A percentile compares a stretch with the other conserved stretches of the same genome.
Evolutionary conservation across 2,329 filamentous ascomycete genomes (phyloP).

Genomic region (Apiospora pterosperma): DNA sequence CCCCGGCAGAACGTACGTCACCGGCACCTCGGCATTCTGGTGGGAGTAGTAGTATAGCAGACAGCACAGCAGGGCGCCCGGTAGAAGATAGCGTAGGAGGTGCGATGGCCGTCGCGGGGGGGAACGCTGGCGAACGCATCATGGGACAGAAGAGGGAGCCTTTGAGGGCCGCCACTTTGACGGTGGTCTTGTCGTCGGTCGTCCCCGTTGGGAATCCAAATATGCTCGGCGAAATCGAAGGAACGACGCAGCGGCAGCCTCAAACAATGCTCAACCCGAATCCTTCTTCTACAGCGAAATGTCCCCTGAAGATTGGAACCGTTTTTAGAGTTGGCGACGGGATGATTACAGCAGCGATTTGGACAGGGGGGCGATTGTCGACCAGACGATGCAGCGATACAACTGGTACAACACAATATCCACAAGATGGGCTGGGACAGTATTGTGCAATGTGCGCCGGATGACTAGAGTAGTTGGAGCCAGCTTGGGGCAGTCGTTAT

Average conservation of each 20-base stretch:
- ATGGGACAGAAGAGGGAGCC: conserved; percentile 15
- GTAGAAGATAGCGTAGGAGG: conserved; percentile 37
- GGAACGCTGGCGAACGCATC: conserved; percentile 38
- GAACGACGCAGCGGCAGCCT: background rate
- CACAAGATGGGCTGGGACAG: background rate
- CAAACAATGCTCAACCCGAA: background rate
- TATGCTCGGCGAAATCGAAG: background rate
- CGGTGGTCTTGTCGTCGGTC: background rate
- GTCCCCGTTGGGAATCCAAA: background rate
- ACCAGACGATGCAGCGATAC: too few relatives aligned
- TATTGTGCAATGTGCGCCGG: background rate
- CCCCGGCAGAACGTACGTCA: conserved; percentile 13
- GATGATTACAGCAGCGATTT: background rate
- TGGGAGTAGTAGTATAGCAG: conserved; percentile 31
- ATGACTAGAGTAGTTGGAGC: background rate
- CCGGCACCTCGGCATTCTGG: conserved; percentile 12
- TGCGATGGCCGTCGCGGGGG: conserved; percentile 40
- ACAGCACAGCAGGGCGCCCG: conserved; percentile 32
- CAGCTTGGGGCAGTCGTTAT: background rate
- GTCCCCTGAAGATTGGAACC: background rate
- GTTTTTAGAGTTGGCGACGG: background rate
- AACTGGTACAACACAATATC: background rate
- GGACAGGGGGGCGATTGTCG: background rate
- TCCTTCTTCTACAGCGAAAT: background rate
- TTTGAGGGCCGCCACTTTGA: conserved; percentile 15